Conservation (phyloP, 345 rosid genomes). For the Aegle marmelos region DNA sequence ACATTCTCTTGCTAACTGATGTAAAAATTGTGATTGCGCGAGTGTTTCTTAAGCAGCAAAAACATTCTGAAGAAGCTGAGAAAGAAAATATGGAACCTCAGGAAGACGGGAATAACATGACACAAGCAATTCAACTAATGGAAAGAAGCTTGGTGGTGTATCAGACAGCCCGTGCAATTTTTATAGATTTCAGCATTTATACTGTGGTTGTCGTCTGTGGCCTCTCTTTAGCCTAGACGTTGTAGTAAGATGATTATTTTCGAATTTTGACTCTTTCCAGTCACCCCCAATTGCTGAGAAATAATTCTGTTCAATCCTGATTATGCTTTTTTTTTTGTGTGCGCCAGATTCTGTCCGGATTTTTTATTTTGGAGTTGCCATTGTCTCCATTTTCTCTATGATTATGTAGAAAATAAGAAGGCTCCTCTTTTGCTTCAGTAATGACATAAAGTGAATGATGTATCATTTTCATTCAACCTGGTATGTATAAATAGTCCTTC, state of each 20-base stretch:
- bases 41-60: slow-evolving; percentile 33
- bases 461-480: not conserved
- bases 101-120: slow-evolving; percentile 43
- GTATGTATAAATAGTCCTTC: not conserved
- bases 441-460: not conserved
- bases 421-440: not conserved
- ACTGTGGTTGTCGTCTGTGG: slow-evolving; percentile 53
- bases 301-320: not conserved
- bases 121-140: slow-evolving; percentile 56
- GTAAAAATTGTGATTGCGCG: slow-evolving; percentile 42
- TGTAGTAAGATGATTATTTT: not conserved
- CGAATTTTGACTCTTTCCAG: not conserved
- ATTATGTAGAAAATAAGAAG: not conserved
- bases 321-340: too few species aligned
- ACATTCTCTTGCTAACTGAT: slow-evolving; percentile 57
- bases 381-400: not conserved
- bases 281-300: not conserved
- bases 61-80: slow-evolving; percentile 26
- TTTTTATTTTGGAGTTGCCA: not conserved
- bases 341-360: not conserved
- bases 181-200: slow-evolving; percentile 77
- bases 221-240: slow-evolving; percentile 31
- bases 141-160: slow-evolving; percentile 72
- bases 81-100: slow-evolving; percentile 22
- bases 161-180: slow-evolving; percentile 55